These are phyloP conservation scores for Kwoniella europaea DNA, from an alignment of 768 basidiomycete genomes.

Conservation along the genomic window DNA sequence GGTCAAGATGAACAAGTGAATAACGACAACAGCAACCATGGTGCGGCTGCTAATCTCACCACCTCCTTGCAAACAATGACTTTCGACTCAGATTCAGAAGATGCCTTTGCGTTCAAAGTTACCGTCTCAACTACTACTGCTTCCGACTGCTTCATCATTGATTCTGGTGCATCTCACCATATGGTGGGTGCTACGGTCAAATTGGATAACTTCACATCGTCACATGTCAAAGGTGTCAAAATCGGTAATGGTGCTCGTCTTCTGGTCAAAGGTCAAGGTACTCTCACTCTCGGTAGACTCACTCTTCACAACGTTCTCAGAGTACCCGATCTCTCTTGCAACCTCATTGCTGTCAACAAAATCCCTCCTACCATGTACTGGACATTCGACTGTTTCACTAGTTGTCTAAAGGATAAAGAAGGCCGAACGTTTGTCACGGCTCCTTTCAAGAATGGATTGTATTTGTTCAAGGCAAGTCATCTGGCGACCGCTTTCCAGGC, in stretches of 20 bases:
- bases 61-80: no score
- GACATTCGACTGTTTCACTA: conserved; percentile 6
- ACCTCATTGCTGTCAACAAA: conserved; percentile 16
- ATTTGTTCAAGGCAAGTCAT: conserved; percentile 13
- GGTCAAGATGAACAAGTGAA: not conserved
- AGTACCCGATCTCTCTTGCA: conserved; percentile 10
- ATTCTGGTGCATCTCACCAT: conserved; percentile 13
- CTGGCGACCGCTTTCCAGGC: not conserved
- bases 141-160: conserved; percentile 17
- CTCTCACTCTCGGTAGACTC: conserved; percentile 3
- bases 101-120: not conserved
- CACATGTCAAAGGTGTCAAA: conserved; percentile 1
- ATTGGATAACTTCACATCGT: not conserved
- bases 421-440: not conserved
- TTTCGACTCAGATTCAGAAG: no score
- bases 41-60: no score
- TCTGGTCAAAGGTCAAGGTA: not conserved
- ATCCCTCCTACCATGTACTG: conserved; percentile 3
- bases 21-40: no score
- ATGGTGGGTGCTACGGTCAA: not conserved
- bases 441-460: conserved; percentile 6
- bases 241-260: conserved; percentile 16
- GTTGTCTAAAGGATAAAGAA: not conserved
- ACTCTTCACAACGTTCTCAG: conserved; percentile 5
- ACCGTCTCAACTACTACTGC: not conserved